A percentile compares a stretch with the other conserved stretches of the same genome.
phyloP scores from a whole-genome alignment of 805 yeast genomes.

The Candida xyloterini region DNA sequence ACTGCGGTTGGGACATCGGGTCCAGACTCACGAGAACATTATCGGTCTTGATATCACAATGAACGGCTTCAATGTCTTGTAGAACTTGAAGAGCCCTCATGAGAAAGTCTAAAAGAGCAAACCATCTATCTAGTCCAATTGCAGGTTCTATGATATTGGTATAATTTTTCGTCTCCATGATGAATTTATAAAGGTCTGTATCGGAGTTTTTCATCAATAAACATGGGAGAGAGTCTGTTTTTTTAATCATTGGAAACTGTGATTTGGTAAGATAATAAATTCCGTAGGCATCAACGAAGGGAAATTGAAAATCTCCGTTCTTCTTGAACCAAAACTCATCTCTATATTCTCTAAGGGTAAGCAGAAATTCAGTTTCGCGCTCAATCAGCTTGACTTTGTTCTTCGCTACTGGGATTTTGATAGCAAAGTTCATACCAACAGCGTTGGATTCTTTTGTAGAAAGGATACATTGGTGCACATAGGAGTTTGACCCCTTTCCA shows the following conservation, averaged over 20 bases:
- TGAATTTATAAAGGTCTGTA: conserved; percentile 25
- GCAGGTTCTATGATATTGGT: conserved; percentile 6
- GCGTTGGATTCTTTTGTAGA: conserved; percentile 10
- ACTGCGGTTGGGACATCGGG: conserved; percentile 24
- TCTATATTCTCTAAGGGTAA: conserved; percentile 20
- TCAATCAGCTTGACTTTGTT: conserved; percentile 26
- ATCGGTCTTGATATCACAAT: conserved; percentile 48
- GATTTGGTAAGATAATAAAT: conserved; percentile 25
- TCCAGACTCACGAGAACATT: conserved; percentile 35
- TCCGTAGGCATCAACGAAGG: conserved; percentile 31
- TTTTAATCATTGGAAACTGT: conserved; percentile 25
- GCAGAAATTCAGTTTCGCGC: conserved; percentile 26
- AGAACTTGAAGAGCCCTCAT: conserved; percentile 28
- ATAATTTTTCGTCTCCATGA: conserved; percentile 8
- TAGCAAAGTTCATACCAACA: conserved; percentile 19
- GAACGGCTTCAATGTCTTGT: conserved; percentile 34
- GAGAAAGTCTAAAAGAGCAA: conserved; percentile 30
- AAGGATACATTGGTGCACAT: conserved; percentile 25
- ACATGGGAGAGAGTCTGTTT: conserved; percentile 28
- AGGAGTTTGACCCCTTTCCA: conserved; percentile 32
- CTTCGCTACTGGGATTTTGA: conserved; percentile 30
- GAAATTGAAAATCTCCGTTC: conserved; percentile 11
- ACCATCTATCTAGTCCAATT: conserved; percentile 31
- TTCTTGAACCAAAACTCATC: conserved; percentile 15
- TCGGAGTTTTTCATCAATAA: conserved; percentile 30